Evolutionary conservation across 345 rosid genomes (phyloP).

Genomic region (Euphorbia tirucalli): DNA sequence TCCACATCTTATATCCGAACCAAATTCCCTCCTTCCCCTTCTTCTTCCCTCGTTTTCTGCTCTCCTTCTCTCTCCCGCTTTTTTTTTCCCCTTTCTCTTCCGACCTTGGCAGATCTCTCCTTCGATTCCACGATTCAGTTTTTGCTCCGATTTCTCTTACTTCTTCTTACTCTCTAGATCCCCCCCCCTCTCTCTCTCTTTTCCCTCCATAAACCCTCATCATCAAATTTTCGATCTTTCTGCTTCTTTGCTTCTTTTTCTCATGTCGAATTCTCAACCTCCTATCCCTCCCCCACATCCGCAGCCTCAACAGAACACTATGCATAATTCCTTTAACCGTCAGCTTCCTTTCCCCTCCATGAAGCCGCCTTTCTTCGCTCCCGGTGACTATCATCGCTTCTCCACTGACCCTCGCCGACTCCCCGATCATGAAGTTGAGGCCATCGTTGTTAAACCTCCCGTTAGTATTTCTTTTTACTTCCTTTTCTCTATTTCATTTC

Average conservation of each 20-base stretch:
- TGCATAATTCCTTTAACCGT: slow-evolving; percentile 35
- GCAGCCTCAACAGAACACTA: slow-evolving; percentile 18
- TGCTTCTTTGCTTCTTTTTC: not conserved
- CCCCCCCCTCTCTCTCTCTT: too few relatives aligned
- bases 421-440: slow-evolving; percentile 57
- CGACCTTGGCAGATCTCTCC: slow-evolving; percentile 37
- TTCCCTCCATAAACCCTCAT: slow-evolving; percentile 3
- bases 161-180: slow-evolving; percentile 9
- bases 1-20: slow-evolving; percentile 95
- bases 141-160: slow-evolving; percentile 7
- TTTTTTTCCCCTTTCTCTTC: slow-evolving; percentile 21
- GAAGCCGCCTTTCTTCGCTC: slow-evolving; percentile 66
- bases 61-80: slow-evolving; percentile 49
- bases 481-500: slow-evolving; percentile 1
- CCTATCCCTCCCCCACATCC: slow-evolving; percentile 23
- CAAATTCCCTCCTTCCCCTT: slow-evolving; percentile 47
- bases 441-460: slow-evolving; percentile 56
- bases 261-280: slow-evolving; percentile 52
- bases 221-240: slow-evolving; percentile 9
- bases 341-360: slow-evolving; percentile 57
- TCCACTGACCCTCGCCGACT: slow-evolving; percentile 29
- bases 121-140: slow-evolving; percentile 8
- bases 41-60: slow-evolving; percentile 63
- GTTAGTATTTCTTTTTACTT: slow-evolving; percentile 38
- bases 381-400: slow-evolving; percentile 77